Evolutionary conservation across 441 rosid genomes (phyloP), one percentile per base, ranked within the genome.

Genomic region (Erysimum pusillum): DNA sequence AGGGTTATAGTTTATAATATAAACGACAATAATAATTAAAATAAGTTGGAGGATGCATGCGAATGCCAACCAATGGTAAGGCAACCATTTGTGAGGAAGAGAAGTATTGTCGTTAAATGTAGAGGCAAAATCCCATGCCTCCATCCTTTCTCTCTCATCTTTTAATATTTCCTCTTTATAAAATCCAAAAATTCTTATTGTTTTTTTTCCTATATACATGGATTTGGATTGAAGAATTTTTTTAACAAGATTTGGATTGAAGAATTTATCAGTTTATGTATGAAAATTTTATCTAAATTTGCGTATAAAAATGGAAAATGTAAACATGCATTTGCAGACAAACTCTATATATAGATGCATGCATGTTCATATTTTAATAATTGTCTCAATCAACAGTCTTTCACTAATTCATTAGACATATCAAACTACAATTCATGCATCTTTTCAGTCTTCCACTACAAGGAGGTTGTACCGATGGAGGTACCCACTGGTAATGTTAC

Each of bases 91-190:
- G 74, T 77, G 76, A 70, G 53, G 69, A 44, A 45, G 78, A 82
- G 85, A 82, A 85, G 75, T 76, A 2, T 83, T 92, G 97, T 92
- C 96, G 91, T 88, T 63, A 52, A 67, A 80, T 85, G 69, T 58
- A 87, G 71, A 80, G 88, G 85, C 90, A 86, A 25, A 78, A 53
- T 64, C 66, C 48, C 77, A 87, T 76, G 70, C 82, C 69, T 87
- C 62, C 82, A 82, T 79, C 66, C 14, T 53, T 11, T 58, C 63
- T 71, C 67, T 77, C 56, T 14, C 71, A 58, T 58, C 12, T 60
- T 57, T 59, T 69, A 4, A 45, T 34, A 20, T 14, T 14, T 71
- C 0, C n/a, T 34, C 13, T 34, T 44, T 41, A 25, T 25, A 69
- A 41, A 39, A 28, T 41, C 52, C 53, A 14, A 63, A 20, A 22